Evolutionary conservation across 352 stramenopile species (phyloP).

Genomic region (Aphanomyces astaci): DNA sequence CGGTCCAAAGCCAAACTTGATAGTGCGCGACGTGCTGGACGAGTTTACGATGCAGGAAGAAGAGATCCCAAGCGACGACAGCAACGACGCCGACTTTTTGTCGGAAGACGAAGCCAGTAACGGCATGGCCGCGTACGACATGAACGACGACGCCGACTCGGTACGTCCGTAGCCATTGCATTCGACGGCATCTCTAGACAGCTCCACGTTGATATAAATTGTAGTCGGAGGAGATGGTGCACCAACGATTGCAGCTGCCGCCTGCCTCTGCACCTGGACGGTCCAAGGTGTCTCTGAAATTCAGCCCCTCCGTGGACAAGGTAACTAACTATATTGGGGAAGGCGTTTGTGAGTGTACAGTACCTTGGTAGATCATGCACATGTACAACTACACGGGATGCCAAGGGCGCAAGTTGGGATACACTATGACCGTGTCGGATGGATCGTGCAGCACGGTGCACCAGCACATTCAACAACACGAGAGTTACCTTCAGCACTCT

Average conservation of each 20-base stretch:
- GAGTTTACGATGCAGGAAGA: not conserved
- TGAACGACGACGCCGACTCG: not conserved
- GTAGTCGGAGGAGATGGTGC: not conserved
- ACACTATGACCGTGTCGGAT: slow-evolving; percentile 5
- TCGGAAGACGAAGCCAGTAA: not conserved
- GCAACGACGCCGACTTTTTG: slow-evolving; percentile 5
- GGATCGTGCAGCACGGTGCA: not conserved
- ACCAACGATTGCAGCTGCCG: not conserved
- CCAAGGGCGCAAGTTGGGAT: slow-evolving; percentile 2
- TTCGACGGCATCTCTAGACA: not conserved
- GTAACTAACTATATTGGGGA: too few relatives aligned
- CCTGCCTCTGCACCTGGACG: not conserved
- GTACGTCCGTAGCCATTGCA: not conserved
- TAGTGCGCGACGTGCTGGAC: slow-evolving; percentile 5
- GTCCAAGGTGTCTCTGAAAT: not conserved
- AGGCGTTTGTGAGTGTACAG: too few relatives aligned
- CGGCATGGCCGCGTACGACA: not conserved
- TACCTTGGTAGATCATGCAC: slow-evolving; percentile 20
- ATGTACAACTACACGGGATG: slow-evolving; percentile 9
- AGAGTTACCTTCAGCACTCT: not conserved
- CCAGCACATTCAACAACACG: slow-evolving; percentile 7
- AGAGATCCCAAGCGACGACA: slow-evolving; percentile 12
- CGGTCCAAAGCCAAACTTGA: not conserved
- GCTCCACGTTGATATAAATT: too few relatives aligned
- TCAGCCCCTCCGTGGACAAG: slow-evolving; percentile 3